Evolutionary conservation across 345 rosid genomes (phyloP).

Genomic region (Limnanthes douglasii): DNA sequence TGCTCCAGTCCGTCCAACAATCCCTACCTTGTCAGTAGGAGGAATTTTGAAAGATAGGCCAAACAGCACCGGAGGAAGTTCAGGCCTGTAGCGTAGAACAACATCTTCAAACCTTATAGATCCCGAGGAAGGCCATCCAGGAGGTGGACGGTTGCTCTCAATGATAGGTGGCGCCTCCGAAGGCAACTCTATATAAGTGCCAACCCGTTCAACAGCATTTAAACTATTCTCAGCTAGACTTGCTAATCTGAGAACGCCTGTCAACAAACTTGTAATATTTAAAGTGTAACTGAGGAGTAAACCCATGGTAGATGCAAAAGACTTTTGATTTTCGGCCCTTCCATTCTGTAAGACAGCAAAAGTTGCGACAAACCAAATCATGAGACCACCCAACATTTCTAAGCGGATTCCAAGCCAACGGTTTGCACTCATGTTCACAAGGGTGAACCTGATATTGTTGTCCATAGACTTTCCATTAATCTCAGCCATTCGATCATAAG

Average conservation of each 20-base stretch:
- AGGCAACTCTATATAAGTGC: slow-evolving; percentile 72
- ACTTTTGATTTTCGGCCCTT: slow-evolving; percentile 77
- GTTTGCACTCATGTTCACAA: slow-evolving; percentile 82
- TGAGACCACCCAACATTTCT: slow-evolving; percentile 86
- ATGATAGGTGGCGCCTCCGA: slow-evolving; percentile 76
- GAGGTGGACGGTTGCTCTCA: slow-evolving; percentile 90
- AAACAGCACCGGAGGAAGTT: slow-evolving; percentile 90
- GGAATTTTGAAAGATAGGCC: slow-evolving; percentile 62
- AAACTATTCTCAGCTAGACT: slow-evolving; percentile 97
- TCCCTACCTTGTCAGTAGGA: slow-evolving; percentile 93
- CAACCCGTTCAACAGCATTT: slow-evolving; percentile 91
- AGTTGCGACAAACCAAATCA: slow-evolving; percentile 97
- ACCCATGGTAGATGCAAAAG: slow-evolving; percentile 95
- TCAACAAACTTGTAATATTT: slow-evolving; percentile 72
- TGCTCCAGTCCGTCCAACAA: slow-evolving; percentile 99
- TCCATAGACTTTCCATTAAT: slow-evolving; percentile 93
- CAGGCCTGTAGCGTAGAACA: slow-evolving; percentile 87
- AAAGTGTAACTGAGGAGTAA: slow-evolving; percentile 93
- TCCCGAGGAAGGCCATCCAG: slow-evolving; percentile 99
- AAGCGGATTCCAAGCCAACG: slow-evolving; percentile 97
- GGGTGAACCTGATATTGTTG: slow-evolving; percentile 80
- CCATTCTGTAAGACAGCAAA: slow-evolving; percentile 97
- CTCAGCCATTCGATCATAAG: slow-evolving; percentile 89
- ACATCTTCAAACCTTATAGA: slow-evolving; percentile 81
- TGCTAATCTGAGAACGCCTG: slow-evolving; percentile 85